Base-by-base conservation (phyloP, 495 filamentous ascomycete genomes). In the Durotheca rogersii region DNA sequence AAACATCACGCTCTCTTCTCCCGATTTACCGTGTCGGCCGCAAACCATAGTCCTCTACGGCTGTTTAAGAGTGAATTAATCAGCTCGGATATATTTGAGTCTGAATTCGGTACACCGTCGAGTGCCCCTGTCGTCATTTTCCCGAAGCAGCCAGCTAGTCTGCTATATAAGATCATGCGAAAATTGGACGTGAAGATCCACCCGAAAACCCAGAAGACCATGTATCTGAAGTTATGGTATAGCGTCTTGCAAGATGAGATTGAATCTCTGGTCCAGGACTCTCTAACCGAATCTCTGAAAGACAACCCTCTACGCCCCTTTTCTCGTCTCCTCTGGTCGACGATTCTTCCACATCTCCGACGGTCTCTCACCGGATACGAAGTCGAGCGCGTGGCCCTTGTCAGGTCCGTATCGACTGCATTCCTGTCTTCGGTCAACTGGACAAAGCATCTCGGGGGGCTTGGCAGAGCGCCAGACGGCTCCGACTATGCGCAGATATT, bases 21-120 rank as follows among this genome's bases (percentile, higher is more conserved):
- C 0, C 83, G 84, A 39, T 97, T 98, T 63, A 93, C 86, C 11
- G 82, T 98, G 31, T 87, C 86, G 20, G 87, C 91, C 3, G 84
- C 89, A 2, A 86, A 71, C 48, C 59, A 78, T 41, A 80, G 85
- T 38, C 93, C 93, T 1, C 68, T 96, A 6, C 79, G 88, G 25
- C 71, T 98, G 17, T 72, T 85, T 21, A 80, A 78, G 45, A 86
- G 86, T 60, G 77, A 75, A 43, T 80, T 98, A 5, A 67, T 87
- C 4, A 78, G 75, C 10, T 93, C 89, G 1, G 75, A 83, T 1
- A 61, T 76, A 7, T 95, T 87, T 58, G 73, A 81, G 9, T 85
- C 89, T 4, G 69, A 78, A 32, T 81, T 80, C 43, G 81, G 80
- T 19, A 63, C 82, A 31, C 67, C 76, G 7, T 70, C 81, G 11